A percentile compares a stretch with the other conserved stretches of the same genome.
These are phyloP conservation scores for Cryptococcus sp. DNA, from an alignment of 1,284 basidiomycete genomes.

Conservation along the genomic window DNA sequence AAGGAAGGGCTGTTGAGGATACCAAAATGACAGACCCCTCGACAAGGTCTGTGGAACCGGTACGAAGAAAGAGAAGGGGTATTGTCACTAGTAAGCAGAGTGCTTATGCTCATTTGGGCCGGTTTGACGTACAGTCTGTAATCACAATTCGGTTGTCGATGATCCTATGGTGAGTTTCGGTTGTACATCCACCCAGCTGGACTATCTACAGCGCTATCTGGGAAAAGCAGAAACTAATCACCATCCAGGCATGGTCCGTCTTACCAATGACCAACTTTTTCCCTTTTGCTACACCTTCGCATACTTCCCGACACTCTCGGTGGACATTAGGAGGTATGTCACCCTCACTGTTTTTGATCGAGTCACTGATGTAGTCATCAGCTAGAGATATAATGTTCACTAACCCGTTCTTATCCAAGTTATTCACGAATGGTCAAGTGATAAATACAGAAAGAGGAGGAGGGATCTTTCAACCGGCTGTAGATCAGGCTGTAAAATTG, in stretches of 20 bases:
- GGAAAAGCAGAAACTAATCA: background rate
- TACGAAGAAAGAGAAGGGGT: constrained; percentile 48
- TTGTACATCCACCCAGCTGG: background rate
- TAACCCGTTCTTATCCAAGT: constrained; percentile 73
- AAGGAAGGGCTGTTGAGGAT: constrained; percentile 10
- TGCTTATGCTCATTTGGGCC: background rate
- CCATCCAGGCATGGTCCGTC: constrained; percentile 65
- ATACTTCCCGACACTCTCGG: constrained; percentile 36
- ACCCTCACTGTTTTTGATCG: background rate
- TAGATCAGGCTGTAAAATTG: constrained; percentile 74
- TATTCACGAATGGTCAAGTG: constrained; percentile 88
- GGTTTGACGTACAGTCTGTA: constrained; percentile 59
- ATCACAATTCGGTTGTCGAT: constrained; percentile 74
- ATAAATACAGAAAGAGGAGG: constrained; percentile 86
- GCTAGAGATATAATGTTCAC: constrained; percentile 96
- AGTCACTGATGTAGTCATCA: constrained; percentile 54
- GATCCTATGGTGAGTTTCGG: constrained; percentile 39
- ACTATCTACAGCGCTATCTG: background rate
- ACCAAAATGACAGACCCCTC: constrained; percentile 3
- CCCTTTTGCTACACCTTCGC: constrained; percentile 33
- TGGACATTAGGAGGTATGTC: constrained; percentile 44
- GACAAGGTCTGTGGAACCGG: background rate
- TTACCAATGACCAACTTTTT: constrained; percentile 64
- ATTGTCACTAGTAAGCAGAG: constrained; percentile 63
- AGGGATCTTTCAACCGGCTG: constrained; percentile 83